Evolutionary conservation across 2,329 filamentous ascomycete genomes (phyloP).

Genomic region (Xylariales sp.): DNA sequence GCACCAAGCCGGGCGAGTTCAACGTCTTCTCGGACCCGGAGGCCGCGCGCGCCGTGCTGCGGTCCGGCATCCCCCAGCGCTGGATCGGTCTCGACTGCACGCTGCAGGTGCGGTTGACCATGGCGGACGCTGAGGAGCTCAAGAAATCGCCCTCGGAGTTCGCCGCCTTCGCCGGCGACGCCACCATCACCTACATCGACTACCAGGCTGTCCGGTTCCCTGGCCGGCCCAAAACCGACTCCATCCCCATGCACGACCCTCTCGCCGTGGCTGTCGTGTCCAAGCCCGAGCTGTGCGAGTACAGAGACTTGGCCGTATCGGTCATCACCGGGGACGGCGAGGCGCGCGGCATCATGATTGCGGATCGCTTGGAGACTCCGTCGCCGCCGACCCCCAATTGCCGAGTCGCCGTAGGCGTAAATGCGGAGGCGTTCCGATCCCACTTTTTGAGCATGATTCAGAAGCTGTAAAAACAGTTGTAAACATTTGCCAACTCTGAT

Average conservation of each 20-base stretch:
- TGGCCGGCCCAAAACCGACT: neutral
- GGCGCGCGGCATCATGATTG: constrained; percentile 6
- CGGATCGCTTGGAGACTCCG: constrained; percentile 6
- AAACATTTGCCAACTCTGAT: no score
- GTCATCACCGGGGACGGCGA: constrained; percentile 7
- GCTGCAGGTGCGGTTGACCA: constrained; percentile 1
- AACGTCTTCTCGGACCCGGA: constrained; percentile 3
- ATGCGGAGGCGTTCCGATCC: constrained; percentile 5
- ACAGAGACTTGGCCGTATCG: constrained; percentile 6
- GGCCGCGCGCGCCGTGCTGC: constrained; percentile 1
- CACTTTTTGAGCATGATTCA: constrained; percentile 8
- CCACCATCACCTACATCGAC: constrained; percentile 2
- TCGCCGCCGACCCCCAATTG: constrained; percentile 6
- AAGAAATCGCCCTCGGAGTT: neutral
- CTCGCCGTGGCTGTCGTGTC: constrained; percentile 4
- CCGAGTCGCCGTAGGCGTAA: constrained; percentile 6
- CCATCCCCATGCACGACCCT: constrained; percentile 2
- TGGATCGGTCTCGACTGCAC: constrained; percentile 2
- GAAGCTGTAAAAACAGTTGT: constrained; percentile 6
- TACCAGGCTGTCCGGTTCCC: constrained; percentile 5
- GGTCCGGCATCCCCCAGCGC: constrained; percentile 1
- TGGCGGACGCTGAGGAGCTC: neutral
- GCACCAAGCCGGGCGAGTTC: constrained; percentile 1
- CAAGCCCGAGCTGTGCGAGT: constrained; percentile 7
- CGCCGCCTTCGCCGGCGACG: neutral